These are phyloP conservation scores for Microbotryum lychnidis-dioicae DNA, from an alignment of 1,284 basidiomycete genomes.

Conservation along the genomic window DNA sequence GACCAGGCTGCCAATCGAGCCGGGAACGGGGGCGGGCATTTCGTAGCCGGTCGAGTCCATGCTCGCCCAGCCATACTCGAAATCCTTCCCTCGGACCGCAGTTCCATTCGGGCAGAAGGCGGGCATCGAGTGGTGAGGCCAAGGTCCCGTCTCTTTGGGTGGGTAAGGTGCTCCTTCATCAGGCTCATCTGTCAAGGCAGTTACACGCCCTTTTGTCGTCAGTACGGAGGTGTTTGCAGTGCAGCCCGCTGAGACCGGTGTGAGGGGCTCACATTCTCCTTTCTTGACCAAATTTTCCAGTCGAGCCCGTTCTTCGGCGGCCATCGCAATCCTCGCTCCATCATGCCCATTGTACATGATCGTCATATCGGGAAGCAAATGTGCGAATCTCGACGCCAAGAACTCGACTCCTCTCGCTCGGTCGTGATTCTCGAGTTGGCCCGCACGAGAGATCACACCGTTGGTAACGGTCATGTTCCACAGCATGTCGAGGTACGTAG, in stretches of 20 bases:
- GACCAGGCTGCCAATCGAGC: constrained; percentile 28
- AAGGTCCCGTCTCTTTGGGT: constrained; percentile 29
- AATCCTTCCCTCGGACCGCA: constrained; percentile 26
- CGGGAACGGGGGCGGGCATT: constrained; percentile 18
- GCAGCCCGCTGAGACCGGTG: not conserved
- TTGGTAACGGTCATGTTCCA: constrained; percentile 31
- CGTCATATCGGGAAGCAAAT: constrained; percentile 33
- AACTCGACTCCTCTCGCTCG: constrained; percentile 32
- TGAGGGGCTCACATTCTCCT: constrained; percentile 23
- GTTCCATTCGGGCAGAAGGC: constrained; percentile 30
- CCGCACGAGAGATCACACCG: constrained; percentile 28
- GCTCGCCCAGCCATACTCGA: constrained; percentile 28
- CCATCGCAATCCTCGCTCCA: constrained; percentile 28
- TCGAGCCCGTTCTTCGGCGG: constrained; percentile 32
- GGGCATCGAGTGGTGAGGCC: constrained; percentile 32
- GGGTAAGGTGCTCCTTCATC: constrained; percentile 27
- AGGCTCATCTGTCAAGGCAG: constrained; percentile 12
- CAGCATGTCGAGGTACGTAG: constrained; percentile 17
- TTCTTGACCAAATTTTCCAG: constrained; percentile 24
- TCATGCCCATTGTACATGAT: constrained; percentile 36
- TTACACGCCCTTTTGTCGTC: not conserved
- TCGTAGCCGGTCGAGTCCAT: constrained; percentile 30
- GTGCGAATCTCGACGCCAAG: constrained; percentile 29
- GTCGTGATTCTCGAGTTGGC: constrained; percentile 32
- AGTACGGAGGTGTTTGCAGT: too few relatives aligned